Percentiles rank a stretch among this genome's conserved stretches.
phyloP scores from a whole-genome alignment of 2,329 filamentous ascomycete genomes.

The Colletotrichum cereale region DNA sequence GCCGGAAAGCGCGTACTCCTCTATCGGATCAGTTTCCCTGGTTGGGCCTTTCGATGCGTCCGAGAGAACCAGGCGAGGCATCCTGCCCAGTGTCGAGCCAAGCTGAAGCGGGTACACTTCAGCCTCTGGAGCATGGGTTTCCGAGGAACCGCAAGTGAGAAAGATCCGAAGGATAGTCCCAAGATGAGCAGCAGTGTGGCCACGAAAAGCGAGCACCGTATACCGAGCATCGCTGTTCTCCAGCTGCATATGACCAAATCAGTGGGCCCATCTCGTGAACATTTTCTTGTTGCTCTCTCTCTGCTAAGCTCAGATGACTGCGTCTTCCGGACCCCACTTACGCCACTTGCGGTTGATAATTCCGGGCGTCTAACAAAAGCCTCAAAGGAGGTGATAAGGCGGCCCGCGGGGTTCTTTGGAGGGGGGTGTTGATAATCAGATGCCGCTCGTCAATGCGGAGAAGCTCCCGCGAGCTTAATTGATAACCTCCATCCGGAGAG shows the following conservation, averaged over 20 bases:
- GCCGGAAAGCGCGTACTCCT: neutral
- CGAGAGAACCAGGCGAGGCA: neutral
- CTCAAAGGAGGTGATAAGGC: neutral
- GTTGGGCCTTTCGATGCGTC: neutral
- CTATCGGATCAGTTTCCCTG: neutral
- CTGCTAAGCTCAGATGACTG: neutral
- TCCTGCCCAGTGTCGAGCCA: neutral
- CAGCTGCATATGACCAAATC: neutral
- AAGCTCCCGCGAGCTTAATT: neutral
- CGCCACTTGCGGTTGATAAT: constrained; percentile 1
- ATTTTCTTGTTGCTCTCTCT: neutral
- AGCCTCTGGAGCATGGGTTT: constrained; percentile 28
- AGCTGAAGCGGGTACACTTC: neutral
- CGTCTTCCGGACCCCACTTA: neutral
- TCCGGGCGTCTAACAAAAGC: neutral
- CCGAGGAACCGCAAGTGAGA: constrained; percentile 6
- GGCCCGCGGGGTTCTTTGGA: neutral
- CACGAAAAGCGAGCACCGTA: neutral
- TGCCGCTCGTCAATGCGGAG: neutral
- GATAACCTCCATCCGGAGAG: constrained; percentile 1
- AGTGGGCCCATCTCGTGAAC: neutral
- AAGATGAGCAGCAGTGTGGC: neutral
- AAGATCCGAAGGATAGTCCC: constrained; percentile 19
- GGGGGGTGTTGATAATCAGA: neutral
- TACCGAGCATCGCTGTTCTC: neutral